Evolutionary conservation across 2,329 filamentous ascomycete species (phyloP).

Genomic region (Pseudogymnoascus sp.): DNA sequence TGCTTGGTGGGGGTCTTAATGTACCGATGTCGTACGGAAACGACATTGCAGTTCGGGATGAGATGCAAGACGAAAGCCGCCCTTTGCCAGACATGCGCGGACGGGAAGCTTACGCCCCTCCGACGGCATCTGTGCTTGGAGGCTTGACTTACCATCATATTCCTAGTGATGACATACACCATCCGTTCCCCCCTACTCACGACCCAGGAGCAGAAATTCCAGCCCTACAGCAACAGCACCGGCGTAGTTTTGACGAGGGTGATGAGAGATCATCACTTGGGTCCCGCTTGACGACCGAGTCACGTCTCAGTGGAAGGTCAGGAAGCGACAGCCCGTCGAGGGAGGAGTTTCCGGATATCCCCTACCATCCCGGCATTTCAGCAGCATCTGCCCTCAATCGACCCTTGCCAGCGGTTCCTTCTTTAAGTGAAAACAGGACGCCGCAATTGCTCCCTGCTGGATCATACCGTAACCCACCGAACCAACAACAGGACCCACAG

Average conservation of each 20-base stretch:
- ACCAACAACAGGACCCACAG: constrained; percentile 42
- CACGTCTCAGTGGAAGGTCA: constrained; percentile 34
- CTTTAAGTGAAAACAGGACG: constrained; percentile 39
- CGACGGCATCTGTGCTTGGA: constrained; percentile 24
- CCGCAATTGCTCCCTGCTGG: constrained; percentile 46
- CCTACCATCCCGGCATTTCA: constrained; percentile 80
- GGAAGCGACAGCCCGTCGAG: constrained; percentile 59
- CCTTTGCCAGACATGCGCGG: constrained; percentile 39
- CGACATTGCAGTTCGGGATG: constrained; percentile 31
- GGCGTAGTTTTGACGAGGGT: constrained; percentile 86
- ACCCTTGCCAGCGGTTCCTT: constrained; percentile 57
- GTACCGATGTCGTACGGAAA: constrained; percentile 55
- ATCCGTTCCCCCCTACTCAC: constrained; percentile 43
- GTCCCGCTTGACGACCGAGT: constrained; percentile 45
- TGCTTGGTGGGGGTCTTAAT: constrained; percentile 67
- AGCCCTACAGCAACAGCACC: constrained; percentile 61
- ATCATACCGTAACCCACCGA: constrained; percentile 50
- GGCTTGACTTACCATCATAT: constrained; percentile 32
- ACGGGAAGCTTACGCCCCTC: constrained; percentile 25
- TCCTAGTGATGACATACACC: constrained; percentile 46
- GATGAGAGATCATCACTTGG: constrained; percentile 65
- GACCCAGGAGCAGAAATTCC: constrained; percentile 68
- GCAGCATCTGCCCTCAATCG: constrained; percentile 53
- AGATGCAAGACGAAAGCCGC: constrained; percentile 40
- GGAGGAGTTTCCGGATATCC: constrained; percentile 80